A percentile compares a stretch with the other conserved stretches of the same genome.
These are phyloP conservation scores for Phytophthora hybrid DNA, from an alignment of 352 stramenopile genomes.

Conservation along the genomic window DNA sequence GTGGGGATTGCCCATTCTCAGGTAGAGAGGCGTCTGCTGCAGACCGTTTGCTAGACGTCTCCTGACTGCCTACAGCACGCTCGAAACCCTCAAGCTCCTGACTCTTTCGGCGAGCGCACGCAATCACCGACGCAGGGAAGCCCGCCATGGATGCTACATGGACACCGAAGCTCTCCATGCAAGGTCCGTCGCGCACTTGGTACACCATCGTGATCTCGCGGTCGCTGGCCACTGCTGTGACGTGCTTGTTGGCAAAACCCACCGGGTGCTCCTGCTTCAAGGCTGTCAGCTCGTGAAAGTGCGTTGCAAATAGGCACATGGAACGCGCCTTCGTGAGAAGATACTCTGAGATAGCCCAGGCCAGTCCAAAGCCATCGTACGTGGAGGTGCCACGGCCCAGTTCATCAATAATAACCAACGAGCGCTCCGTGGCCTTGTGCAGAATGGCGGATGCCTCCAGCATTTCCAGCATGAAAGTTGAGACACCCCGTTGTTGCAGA, in stretches of 20 bases:
- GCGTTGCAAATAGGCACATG: conserved; percentile 96
- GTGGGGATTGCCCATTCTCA: conserved; percentile 15
- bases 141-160: conserved; percentile 98
- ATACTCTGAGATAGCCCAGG: conserved; percentile 98
- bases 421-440: conserved; percentile 92
- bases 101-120: conserved; percentile 94
- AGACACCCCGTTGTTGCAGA: conserved; percentile 97
- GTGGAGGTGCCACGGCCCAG: conserved; percentile 98
- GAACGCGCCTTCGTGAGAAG: conserved; percentile 92
- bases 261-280: conserved; percentile 79
- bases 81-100: conserved; percentile 93
- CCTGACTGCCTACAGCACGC: conserved; percentile 42
- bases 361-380: conserved; percentile 97
- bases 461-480: conserved; percentile 99
- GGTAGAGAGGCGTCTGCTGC: conserved; percentile 20
- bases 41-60: conserved; percentile 28
- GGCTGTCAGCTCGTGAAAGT: conserved; percentile 99
- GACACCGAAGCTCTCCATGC: conserved; percentile 98
- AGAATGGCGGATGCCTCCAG: conserved; percentile 98
- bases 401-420: conserved; percentile 99
- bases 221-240: conserved; percentile 90
- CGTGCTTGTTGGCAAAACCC: conserved; percentile 96
- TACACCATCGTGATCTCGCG: conserved; percentile 93
- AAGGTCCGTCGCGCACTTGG: conserved; percentile 94
- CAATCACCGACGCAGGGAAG: conserved; percentile 95